A percentile compares a stretch with the other conserved stretches of the same genome.
Conservation (phyloP, 2,329 filamentous ascomycete species). For the Penicillium italicum region DNA sequence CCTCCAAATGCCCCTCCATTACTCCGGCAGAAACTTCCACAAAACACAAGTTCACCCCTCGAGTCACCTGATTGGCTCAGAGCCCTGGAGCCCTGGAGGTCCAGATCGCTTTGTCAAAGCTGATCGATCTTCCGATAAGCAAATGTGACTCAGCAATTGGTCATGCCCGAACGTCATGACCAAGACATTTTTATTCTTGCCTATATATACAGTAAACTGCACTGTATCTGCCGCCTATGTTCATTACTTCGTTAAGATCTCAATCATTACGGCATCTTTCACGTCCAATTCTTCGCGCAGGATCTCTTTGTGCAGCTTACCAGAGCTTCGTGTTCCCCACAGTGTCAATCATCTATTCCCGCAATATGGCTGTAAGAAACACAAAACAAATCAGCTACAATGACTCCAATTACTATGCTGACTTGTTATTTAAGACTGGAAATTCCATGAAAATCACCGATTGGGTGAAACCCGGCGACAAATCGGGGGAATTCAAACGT, state of each 20-base stretch:
- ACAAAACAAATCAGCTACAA: background rate
- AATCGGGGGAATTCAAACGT: constrained; percentile 87
- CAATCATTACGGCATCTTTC: constrained; percentile 21
- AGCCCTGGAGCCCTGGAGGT: too few relatives aligned
- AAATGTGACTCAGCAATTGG: constrained; percentile 23
- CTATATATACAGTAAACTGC: constrained; percentile 1
- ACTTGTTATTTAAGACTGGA: constrained; percentile 18
- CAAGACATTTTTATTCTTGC: constrained; percentile 7
- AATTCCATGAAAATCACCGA: constrained; percentile 63
- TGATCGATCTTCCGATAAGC: constrained; percentile 23
- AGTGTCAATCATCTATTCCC: constrained; percentile 12
- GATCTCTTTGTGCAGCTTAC: constrained; percentile 11
- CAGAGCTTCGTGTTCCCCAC: constrained; percentile 22
- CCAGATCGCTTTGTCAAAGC: constrained; percentile 26
- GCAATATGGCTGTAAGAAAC: constrained; percentile 36
- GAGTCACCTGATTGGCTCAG: too few relatives aligned
- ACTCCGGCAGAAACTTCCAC: too few relatives aligned
- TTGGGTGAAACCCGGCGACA: constrained; percentile 76
- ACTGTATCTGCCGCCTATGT: constrained; percentile 21
- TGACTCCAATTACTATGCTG: background rate
- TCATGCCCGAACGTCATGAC: constrained; percentile 17
- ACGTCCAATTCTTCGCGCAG: constrained; percentile 10
- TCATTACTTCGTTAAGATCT: constrained; percentile 22
- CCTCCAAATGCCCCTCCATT: too few relatives aligned
- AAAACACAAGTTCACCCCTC: too few relatives aligned